phyloP scores from a whole-genome alignment of 306 rosid genomes.

The Cyclanthera cordifolia region DNA sequence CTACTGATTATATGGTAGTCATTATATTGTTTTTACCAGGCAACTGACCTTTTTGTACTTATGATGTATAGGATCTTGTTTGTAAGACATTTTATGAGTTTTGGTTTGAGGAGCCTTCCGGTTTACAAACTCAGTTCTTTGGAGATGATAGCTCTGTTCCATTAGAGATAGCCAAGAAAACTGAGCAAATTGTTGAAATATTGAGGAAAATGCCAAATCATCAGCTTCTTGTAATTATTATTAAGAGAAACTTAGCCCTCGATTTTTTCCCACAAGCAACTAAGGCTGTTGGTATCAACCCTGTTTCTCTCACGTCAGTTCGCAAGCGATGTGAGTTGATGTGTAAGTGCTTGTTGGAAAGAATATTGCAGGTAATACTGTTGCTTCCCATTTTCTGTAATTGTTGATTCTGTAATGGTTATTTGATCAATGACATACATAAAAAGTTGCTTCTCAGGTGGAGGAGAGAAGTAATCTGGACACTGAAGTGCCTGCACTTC shows the following conservation, averaged over 20 bases:
- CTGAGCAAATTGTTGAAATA: conserved; percentile 94
- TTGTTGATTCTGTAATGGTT: conserved; percentile 2
- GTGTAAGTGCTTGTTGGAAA: conserved; percentile 96
- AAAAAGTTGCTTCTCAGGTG: conserved; percentile 40
- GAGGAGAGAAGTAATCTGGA: conserved; percentile 67
- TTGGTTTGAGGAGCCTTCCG: conserved; percentile 94
- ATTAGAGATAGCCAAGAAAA: conserved; percentile 70
- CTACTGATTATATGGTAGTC: neutral
- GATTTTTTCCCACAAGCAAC: conserved; percentile 93
- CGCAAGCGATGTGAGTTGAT: conserved; percentile 92
- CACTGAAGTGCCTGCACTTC: conserved; percentile 63
- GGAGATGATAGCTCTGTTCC: conserved; percentile 89
- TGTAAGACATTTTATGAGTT: conserved; percentile 93
- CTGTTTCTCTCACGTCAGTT: conserved; percentile 60
- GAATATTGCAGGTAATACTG: conserved; percentile 66
- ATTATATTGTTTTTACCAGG: neutral
- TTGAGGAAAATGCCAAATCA: conserved; percentile 70
- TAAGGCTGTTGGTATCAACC: conserved; percentile 79
- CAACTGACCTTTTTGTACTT: conserved; percentile 8
- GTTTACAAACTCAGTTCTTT: conserved; percentile 50
- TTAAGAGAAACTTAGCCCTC: conserved; percentile 85
- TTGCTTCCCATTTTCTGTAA: conserved; percentile 5
- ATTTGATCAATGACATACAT: conserved; percentile 13
- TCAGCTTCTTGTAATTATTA: conserved; percentile 71
- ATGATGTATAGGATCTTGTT: conserved; percentile 69